Evolutionary conservation across 2,329 filamentous ascomycete species (phyloP).

Genomic region (Arthrobotrys megalospora): DNA sequence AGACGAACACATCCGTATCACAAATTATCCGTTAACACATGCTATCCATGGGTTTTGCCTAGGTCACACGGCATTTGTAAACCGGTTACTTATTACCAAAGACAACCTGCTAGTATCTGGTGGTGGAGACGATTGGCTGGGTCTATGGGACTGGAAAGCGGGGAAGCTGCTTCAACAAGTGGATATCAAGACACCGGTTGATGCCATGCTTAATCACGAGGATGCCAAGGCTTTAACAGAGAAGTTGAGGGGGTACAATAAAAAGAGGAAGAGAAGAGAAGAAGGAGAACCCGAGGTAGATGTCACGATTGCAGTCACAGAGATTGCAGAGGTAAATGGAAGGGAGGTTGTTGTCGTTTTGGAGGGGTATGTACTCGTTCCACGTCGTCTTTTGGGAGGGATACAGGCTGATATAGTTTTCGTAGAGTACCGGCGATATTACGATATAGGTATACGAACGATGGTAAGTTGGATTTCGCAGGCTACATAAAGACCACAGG

Average conservation of each 20-base stretch:
- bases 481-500: conserved; percentile 31
- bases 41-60: conserved; percentile 92
- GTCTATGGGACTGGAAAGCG: conserved; percentile 84
- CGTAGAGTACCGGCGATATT: conserved; percentile 40
- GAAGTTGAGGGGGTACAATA: conserved; percentile 66
- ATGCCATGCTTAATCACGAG: conserved; percentile 22
- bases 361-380: conserved; percentile 71
- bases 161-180: conserved; percentile 73
- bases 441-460: conserved; percentile 12
- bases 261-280: conserved; percentile 67
- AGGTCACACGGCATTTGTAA: conserved; percentile 88
- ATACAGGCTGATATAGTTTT: neutral
- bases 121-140: conserved; percentile 84
- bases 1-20: conserved; percentile 89
- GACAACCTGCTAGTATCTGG: conserved; percentile 82
- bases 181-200: conserved; percentile 70
- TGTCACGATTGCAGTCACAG: conserved; percentile 50
- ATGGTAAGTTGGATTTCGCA: conserved; percentile 17
- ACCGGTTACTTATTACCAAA: conserved; percentile 77
- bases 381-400: neutral
- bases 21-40: conserved; percentile 67
- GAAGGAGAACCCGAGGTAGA: conserved; percentile 62
- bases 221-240: conserved; percentile 22
- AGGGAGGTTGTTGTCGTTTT: conserved; percentile 70
- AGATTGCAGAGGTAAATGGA: conserved; percentile 63